Evolutionary conservation across 805 yeast genomes (phyloP).

Genomic region (Kurtzmaniella cleridarum): DNA sequence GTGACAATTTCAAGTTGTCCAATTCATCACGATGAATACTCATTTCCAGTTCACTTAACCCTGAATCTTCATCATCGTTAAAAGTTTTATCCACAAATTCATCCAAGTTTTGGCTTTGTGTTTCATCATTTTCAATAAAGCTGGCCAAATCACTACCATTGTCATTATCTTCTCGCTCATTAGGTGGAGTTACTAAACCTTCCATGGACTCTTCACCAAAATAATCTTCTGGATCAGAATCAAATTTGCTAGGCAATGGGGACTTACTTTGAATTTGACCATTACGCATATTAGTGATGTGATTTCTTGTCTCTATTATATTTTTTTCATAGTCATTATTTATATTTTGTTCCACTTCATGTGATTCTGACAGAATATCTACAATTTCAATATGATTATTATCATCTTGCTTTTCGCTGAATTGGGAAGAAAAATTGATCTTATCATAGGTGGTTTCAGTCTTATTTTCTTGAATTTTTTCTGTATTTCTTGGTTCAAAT

Average conservation of each 20-base stretch:
- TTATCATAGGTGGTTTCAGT: conserved; percentile 1
- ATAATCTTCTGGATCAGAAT: conserved; percentile 24
- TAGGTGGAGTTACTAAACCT: conserved; percentile 29
- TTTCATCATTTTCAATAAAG: conserved; percentile 14
- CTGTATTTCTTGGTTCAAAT: neutral
- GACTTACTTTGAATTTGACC: neutral
- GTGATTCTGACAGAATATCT: neutral
- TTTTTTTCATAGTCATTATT: neutral
- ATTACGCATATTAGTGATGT: neutral
- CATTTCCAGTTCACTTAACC: conserved; percentile 2
- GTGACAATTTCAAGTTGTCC: conserved; percentile 23
- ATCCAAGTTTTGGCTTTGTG: conserved; percentile 7
- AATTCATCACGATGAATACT: conserved; percentile 13
- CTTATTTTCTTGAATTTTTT: neutral
- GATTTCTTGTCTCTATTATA: neutral
- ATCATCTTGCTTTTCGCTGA: conserved; percentile 7
- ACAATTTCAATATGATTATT: neutral
- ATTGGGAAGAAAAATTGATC: conserved; percentile 9
- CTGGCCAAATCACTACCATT: conserved; percentile 23
- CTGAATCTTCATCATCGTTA: conserved; percentile 7
- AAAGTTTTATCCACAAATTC: conserved; percentile 10
- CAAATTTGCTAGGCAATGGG: neutral
- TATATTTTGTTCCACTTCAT: neutral
- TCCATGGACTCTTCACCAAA: conserved; percentile 31
- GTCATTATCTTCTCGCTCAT: conserved; percentile 20